These are phyloP conservation scores for Kazachstania psychrophila DNA, from an alignment of 805 yeast genomes.

Conservation along the genomic window DNA sequence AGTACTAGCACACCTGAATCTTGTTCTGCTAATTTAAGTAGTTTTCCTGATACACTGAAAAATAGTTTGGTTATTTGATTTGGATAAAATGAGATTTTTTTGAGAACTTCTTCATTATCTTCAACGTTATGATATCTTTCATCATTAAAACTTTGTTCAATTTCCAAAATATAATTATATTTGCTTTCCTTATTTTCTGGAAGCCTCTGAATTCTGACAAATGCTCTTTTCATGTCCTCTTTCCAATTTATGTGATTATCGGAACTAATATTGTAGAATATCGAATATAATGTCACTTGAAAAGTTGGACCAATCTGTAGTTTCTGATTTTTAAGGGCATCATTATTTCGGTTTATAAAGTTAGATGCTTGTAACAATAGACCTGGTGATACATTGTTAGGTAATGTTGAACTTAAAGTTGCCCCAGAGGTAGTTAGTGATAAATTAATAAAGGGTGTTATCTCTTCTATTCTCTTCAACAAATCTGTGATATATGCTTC, in stretches of 20 bases:
- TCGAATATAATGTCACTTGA: conserved; percentile 46
- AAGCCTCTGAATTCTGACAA: conserved; percentile 34
- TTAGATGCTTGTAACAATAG: conserved; percentile 54
- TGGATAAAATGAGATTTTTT: conserved; percentile 31
- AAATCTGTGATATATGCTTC: conserved; percentile 42
- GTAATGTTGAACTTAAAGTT: conserved; percentile 40
- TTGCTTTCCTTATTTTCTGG: conserved; percentile 3
- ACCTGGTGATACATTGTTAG: conserved; percentile 53
- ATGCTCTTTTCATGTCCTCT: conserved; percentile 55
- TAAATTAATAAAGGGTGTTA: conserved; percentile 58
- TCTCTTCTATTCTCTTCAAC: conserved; percentile 48
- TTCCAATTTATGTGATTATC: conserved; percentile 53
- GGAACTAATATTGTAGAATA: conserved; percentile 48
- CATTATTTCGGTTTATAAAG: conserved; percentile 27
- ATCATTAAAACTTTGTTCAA: conserved; percentile 56
- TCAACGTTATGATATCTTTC: conserved; percentile 61
- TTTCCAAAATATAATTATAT: conserved; percentile 38
- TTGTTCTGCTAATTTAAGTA: conserved; percentile 53
- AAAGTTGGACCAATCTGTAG: conserved; percentile 52
- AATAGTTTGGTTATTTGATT: conserved; percentile 42
- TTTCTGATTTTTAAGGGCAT: neutral
- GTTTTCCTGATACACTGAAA: conserved; percentile 60
- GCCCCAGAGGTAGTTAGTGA: conserved; percentile 65
- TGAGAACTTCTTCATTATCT: conserved; percentile 34
- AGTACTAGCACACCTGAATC: conserved; percentile 58